A percentile compares a stretch with the other conserved stretches of the same genome.
phyloP scores from a whole-genome alignment of 2,329 filamentous ascomycete species.

The Aureobasidium sp. region DNA sequence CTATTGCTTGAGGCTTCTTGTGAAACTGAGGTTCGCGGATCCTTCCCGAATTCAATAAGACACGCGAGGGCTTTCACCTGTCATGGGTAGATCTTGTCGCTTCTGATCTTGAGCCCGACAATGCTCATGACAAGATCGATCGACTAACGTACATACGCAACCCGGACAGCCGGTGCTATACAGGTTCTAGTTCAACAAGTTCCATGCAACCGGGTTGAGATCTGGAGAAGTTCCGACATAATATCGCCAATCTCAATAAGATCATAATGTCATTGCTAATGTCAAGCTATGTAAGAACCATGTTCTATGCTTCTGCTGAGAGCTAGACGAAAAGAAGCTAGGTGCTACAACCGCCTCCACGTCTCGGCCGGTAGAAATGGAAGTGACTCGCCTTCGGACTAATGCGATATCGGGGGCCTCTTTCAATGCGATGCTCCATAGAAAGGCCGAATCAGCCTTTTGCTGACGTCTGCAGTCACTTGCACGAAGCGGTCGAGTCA shows the following conservation, averaged over 20 bases:
- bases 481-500: neutral
- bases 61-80: neutral
- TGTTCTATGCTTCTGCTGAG: neutral
- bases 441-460: neutral
- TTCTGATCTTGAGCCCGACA: neutral
- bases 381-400: neutral
- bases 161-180: neutral
- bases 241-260: neutral
- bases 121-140: neutral
- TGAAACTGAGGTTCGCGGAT: neutral
- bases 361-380: neutral
- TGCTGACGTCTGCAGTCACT: neutral
- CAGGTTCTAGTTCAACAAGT: neutral
- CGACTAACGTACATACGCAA: neutral
- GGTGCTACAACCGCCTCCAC: neutral
- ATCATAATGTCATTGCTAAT: neutral
- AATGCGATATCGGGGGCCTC: neutral
- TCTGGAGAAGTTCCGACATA: neutral
- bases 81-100: neutral
- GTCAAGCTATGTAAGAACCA: neutral
- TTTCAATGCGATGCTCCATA: neutral
- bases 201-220: neutral
- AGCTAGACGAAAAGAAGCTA: neutral
- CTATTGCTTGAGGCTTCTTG: conserved; percentile 1
- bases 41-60: neutral